Conservation (phyloP, 345 rosid species). For the Syzygium aqueum region DNA sequence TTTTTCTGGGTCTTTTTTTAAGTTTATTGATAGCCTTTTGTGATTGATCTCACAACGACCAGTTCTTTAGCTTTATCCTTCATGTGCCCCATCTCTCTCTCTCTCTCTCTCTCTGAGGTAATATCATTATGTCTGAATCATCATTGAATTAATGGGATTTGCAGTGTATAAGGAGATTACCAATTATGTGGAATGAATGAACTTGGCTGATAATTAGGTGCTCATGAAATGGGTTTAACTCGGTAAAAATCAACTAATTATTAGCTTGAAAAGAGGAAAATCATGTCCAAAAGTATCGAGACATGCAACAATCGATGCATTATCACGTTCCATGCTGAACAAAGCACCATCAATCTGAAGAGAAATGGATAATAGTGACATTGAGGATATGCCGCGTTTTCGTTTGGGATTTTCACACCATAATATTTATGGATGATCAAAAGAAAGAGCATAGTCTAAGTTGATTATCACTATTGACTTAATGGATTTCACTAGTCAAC, state of each 20-base stretch:
- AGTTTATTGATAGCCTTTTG: background rate
- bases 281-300: background rate
- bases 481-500: background rate
- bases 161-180: background rate
- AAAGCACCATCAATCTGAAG: background rate
- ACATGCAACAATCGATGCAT: slow-evolving; percentile 26
- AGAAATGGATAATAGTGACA: background rate
- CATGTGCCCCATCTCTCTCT: background rate
- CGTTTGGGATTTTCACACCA: background rate
- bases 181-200: background rate
- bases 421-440: background rate
- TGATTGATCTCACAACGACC: background rate
- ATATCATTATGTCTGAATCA: background rate
- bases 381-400: background rate
- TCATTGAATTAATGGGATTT: background rate
- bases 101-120: background rate
- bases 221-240: background rate
- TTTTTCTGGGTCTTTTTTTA: background rate
- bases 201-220: background rate
- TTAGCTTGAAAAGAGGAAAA: slow-evolving; percentile 14
- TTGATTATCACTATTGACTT: background rate
- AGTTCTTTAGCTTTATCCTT: background rate
- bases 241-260: slow-evolving; percentile 31
- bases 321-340: slow-evolving; percentile 15
- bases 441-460: background rate